Conservation (phyloP, 495 filamentous ascomycete genomes). For the Penicillium robsamsonii region DNA sequence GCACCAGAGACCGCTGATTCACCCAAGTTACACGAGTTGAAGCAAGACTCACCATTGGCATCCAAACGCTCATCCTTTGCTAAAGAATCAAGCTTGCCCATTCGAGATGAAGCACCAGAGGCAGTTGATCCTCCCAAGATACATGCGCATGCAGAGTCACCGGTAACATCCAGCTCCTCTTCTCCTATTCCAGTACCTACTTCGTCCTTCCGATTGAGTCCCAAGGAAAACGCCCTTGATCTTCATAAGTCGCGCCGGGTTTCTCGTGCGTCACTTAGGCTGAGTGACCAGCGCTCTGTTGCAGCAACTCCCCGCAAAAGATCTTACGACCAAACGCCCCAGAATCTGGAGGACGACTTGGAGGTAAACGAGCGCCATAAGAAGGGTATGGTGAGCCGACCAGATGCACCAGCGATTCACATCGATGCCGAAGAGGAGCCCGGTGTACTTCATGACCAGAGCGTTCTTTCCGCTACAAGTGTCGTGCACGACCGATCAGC, state of each 20-base stretch:
- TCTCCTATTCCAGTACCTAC: not conserved
- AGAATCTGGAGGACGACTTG: slow-evolving; percentile 23
- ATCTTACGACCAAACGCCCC: slow-evolving; percentile 41
- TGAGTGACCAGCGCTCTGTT: slow-evolving; percentile 3
- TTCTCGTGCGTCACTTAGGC: slow-evolving; percentile 17
- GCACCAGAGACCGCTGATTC: not conserved
- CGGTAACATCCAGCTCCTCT: slow-evolving; percentile 3
- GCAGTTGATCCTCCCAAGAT: not conserved
- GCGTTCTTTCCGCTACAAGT: slow-evolving; percentile 17
- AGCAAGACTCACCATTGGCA: not conserved
- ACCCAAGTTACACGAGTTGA: not conserved
- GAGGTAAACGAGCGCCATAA: slow-evolving; percentile 30
- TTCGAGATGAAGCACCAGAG: not conserved
- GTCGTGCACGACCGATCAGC: slow-evolving; percentile 22
- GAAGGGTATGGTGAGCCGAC: slow-evolving; percentile 31
- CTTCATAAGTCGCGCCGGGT: slow-evolving; percentile 16
- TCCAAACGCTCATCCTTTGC: not conserved
- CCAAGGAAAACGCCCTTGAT: slow-evolving; percentile 11
- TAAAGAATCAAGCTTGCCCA: not conserved
- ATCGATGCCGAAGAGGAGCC: slow-evolving; percentile 34
- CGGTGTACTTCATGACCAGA: slow-evolving; percentile 27
- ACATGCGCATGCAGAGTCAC: slow-evolving; percentile 2
- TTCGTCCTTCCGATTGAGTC: slow-evolving; percentile 1
- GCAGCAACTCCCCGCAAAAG: slow-evolving; percentile 37
- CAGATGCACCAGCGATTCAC: slow-evolving; percentile 29